Conservation (phyloP, 2,329 filamentous ascomycete genomes). For the Penicillium verrucosum region DNA sequence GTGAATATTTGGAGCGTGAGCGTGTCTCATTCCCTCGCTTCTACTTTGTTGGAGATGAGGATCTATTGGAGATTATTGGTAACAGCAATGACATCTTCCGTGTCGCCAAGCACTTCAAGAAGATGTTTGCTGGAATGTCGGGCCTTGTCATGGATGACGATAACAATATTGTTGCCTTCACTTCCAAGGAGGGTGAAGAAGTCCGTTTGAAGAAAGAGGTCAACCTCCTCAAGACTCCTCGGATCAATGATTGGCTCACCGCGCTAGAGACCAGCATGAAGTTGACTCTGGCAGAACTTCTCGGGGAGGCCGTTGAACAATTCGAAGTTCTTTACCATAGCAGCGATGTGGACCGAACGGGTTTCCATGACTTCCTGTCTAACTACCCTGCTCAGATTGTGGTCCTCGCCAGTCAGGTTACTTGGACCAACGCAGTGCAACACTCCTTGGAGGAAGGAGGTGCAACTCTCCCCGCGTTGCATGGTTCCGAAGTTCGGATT, state of each 20-base stretch:
- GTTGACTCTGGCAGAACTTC: slow-evolving; percentile 80
- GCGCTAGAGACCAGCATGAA: slow-evolving; percentile 93
- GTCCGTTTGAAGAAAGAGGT: slow-evolving; percentile 87
- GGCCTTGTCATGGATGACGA: slow-evolving; percentile 91
- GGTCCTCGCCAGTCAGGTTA: slow-evolving; percentile 87
- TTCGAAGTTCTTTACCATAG: slow-evolving; percentile 76
- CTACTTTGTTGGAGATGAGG: slow-evolving; percentile 99
- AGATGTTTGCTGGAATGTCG: slow-evolving; percentile 98
- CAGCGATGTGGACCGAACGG: slow-evolving; percentile 64
- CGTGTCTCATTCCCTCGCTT: slow-evolving; percentile 96
- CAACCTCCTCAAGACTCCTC: slow-evolving; percentile 85
- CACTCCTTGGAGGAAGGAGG: slow-evolving; percentile 71
- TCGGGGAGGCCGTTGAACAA: slow-evolving; percentile 79
- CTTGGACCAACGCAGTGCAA: slow-evolving; percentile 88
- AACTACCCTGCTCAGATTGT: slow-evolving; percentile 91
- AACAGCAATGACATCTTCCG: slow-evolving; percentile 97
- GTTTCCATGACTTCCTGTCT: slow-evolving; percentile 75
- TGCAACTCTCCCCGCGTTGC: slow-evolving; percentile 64
- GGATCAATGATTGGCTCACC: slow-evolving; percentile 98
- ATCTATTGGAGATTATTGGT: slow-evolving; percentile 96
- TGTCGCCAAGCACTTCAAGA: slow-evolving; percentile 98
- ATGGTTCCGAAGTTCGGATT: slow-evolving; percentile 78
- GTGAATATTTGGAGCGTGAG: slow-evolving; percentile 97
- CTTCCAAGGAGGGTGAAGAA: slow-evolving; percentile 89
- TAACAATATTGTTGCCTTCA: slow-evolving; percentile 82